Evolutionary conservation across 129 eudicot genomes (phyloP).

Genomic region (Gnaphalium uliginosum): DNA sequence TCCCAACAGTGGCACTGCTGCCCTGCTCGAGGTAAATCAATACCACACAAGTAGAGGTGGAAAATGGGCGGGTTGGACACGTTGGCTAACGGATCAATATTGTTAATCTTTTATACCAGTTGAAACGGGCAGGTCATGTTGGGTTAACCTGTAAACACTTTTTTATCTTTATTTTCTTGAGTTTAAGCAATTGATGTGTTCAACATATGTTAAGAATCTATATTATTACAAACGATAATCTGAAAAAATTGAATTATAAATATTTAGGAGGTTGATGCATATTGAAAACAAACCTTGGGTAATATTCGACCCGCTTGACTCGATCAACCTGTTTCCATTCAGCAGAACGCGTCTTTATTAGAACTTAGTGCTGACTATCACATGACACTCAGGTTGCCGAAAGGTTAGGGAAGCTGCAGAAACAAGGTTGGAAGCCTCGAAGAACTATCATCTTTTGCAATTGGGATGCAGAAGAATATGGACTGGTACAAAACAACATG

Average conservation of each 20-base stretch:
- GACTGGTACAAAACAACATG: slow-evolving; percentile 50
- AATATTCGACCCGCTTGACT: background rate
- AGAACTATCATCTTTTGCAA: slow-evolving; percentile 75
- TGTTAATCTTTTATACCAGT: background rate
- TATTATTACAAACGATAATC: background rate
- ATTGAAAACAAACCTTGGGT: background rate
- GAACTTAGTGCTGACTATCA: background rate
- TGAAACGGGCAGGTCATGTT: background rate
- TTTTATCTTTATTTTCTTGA: background rate
- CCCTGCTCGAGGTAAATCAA: slow-evolving; percentile 70
- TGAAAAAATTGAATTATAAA: background rate
- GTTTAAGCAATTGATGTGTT: background rate
- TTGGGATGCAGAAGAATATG: slow-evolving; percentile 98
- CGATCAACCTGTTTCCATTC: background rate
- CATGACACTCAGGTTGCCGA: slow-evolving; percentile 56
- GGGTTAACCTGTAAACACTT: background rate
- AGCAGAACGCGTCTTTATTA: background rate
- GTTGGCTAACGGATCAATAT: background rate
- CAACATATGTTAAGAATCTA: no score
- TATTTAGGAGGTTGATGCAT: background rate
- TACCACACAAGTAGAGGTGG: background rate
- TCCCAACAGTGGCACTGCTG: slow-evolving; percentile 95
- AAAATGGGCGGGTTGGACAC: background rate
- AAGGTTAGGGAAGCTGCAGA: slow-evolving; percentile 64
- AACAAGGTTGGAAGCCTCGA: slow-evolving; percentile 86